Evolutionary conservation across 225 moss, liverwort and hornwort genomes (phyloP).

Genomic region (Neckera pumila): DNA sequence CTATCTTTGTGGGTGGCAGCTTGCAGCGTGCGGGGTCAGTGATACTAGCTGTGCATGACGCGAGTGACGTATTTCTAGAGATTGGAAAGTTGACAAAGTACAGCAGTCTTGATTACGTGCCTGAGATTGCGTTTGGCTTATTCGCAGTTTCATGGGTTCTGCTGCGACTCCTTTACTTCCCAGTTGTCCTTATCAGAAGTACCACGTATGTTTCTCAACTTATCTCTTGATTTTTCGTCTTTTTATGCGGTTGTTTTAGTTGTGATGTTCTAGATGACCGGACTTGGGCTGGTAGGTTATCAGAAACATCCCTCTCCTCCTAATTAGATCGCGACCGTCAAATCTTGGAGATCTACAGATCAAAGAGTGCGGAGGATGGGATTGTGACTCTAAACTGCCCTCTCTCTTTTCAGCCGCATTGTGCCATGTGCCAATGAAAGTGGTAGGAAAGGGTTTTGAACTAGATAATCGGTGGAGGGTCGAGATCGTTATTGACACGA

Average conservation of each 20-base stretch:
- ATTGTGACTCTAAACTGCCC: neutral
- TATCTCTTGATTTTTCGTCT: neutral
- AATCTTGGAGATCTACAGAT: neutral
- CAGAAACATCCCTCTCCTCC: neutral
- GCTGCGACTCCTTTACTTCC: conserved; percentile 72
- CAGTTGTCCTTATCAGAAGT: conserved; percentile 64
- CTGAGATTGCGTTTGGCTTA: conserved; percentile 63
- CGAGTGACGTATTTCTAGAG: conserved; percentile 73
- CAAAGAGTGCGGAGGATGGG: neutral
- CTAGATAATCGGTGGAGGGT: neutral
- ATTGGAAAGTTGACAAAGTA: conserved; percentile 82
- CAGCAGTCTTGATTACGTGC: conserved; percentile 52
- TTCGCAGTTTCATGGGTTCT: conserved; percentile 91
- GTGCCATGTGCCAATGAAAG: neutral
- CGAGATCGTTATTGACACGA: neutral
- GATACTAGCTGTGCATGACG: conserved; percentile 80
- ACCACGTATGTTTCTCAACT: conserved; percentile 41
- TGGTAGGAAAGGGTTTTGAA: neutral
- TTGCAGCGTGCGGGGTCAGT: conserved; percentile 71
- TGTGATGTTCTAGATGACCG: neutral
- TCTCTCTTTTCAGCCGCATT: neutral
- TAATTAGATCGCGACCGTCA: neutral
- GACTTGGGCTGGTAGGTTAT: neutral
- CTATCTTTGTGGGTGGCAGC: conserved; percentile 24
- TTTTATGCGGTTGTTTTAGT: neutral